Evolutionary conservation across 805 yeast genomes (phyloP).

Genomic region (Wickerhamomyces bisporus): DNA sequence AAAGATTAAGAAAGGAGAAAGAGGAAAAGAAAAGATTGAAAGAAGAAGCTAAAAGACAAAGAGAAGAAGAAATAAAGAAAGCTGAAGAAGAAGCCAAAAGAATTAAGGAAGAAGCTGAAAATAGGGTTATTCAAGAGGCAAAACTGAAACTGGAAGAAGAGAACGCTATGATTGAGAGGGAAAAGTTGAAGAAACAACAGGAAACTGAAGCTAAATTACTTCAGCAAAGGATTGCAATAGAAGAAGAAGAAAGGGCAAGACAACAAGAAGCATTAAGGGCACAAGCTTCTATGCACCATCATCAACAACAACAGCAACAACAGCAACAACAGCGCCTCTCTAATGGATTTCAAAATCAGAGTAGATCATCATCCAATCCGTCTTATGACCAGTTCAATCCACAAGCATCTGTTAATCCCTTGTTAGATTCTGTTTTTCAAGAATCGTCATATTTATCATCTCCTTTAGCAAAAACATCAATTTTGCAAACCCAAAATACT

Average conservation of each 20-base stretch:
- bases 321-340: conserved; percentile 1
- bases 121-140: background rate
- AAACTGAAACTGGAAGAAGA: background rate
- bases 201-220: background rate
- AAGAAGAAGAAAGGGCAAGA: background rate
- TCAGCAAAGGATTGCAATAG: background rate
- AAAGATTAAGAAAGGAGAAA: conserved; percentile 27
- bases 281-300: background rate
- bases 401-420: conserved; percentile 1
- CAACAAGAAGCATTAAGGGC: conserved; percentile 1
- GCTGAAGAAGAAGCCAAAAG: conserved; percentile 25
- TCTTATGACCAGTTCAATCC: conserved; percentile 1
- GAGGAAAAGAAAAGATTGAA: conserved; percentile 28
- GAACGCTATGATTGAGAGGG: background rate
- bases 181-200: background rate
- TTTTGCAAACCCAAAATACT: background rate
- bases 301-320: conserved; percentile 2
- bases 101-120: background rate
- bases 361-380: conserved; percentile 1
- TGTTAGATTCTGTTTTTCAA: conserved; percentile 3
- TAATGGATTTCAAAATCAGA: too few relatives aligned
- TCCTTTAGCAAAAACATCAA: conserved; percentile 5
- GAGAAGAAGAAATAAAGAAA: conserved; percentile 27
- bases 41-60: conserved; percentile 32
- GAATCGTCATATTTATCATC: conserved; percentile 5